Evolutionary conservation across 805 yeast genomes (phyloP).

Genomic region (Candida golubevii): DNA sequence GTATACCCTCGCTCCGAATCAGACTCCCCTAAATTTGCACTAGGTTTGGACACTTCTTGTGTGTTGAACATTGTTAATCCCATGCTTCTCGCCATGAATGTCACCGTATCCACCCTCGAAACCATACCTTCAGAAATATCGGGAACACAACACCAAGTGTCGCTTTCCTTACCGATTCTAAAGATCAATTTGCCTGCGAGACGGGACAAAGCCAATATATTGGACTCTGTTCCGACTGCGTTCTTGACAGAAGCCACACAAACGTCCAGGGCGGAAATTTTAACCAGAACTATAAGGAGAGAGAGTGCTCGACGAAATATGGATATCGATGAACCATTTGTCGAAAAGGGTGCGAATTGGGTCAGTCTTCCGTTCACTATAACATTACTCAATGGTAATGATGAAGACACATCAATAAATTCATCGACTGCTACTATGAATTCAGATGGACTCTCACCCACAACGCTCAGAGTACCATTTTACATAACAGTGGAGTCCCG

Average conservation of each 20-base stretch:
- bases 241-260: constrained; percentile 27
- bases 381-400: neutral
- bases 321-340: constrained; percentile 1
- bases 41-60: constrained; percentile 17
- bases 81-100: constrained; percentile 16
- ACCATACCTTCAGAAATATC: constrained; percentile 15
- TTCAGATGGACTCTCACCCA: neutral
- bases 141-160: neutral
- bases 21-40: constrained; percentile 2
- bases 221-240: constrained; percentile 34
- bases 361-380: constrained; percentile 28
- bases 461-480: constrained; percentile 24
- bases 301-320: constrained; percentile 4
- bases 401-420: too few species aligned
- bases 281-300: constrained; percentile 21
- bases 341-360: constrained; percentile 31
- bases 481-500: constrained; percentile 25
- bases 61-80: constrained; percentile 33
- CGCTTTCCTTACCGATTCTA: constrained; percentile 23
- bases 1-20: neutral
- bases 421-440: too few species aligned
- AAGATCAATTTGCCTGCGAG: constrained; percentile 20
- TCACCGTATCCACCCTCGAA: constrained; percentile 24
- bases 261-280: constrained; percentile 28
- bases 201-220: constrained; percentile 17